Evolutionary conservation across 2,329 filamentous ascomycete genomes (phyloP).

Genomic region (Bipolaris oryzae): DNA sequence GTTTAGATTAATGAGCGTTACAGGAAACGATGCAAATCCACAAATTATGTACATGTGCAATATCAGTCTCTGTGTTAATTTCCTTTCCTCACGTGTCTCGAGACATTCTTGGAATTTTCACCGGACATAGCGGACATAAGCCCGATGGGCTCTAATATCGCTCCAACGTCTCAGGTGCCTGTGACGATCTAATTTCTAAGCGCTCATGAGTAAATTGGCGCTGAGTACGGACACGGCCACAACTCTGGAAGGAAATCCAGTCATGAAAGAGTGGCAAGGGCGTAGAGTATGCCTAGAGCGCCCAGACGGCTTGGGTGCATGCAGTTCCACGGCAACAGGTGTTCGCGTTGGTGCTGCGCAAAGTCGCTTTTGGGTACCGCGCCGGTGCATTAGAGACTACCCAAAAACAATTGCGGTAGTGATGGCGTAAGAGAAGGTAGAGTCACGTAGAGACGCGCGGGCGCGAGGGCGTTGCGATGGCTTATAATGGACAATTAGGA

Average conservation of each 20-base stretch:
- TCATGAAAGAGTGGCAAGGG: not conserved
- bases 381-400: not conserved
- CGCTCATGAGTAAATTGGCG: not conserved
- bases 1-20: no score
- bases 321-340: not conserved
- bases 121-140: constrained; percentile 20
- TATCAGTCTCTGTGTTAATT: no score
- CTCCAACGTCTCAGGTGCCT: not conserved
- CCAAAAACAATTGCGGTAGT: not conserved
- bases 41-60: no score
- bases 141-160: not conserved
- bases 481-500: not conserved
- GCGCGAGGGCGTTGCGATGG: constrained; percentile 7
- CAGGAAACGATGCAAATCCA: no score
- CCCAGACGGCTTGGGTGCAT: not conserved
- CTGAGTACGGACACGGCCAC: not conserved
- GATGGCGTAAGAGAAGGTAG: not conserved
- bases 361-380: not conserved
- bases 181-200: constrained; percentile 10
- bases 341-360: constrained; percentile 1
- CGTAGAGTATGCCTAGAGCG: not conserved
- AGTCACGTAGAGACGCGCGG: not conserved
- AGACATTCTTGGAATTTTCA: not conserved
- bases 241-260: not conserved
- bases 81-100: no score